These are phyloP conservation scores for Fusarium ramigenum DNA, from an alignment of 2,329 filamentous ascomycete genomes.

Conservation along the genomic window DNA sequence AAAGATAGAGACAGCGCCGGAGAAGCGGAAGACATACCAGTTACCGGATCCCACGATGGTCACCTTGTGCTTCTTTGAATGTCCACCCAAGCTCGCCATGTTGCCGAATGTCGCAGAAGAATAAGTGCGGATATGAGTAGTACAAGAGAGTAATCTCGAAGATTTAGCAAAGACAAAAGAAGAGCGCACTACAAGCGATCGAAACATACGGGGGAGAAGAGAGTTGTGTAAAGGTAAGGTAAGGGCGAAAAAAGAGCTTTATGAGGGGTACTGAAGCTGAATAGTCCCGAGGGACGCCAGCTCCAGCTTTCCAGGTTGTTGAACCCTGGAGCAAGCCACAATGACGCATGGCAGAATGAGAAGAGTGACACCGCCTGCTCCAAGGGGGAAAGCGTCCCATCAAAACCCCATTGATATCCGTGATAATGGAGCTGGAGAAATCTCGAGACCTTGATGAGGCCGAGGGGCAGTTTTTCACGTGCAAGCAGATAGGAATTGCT, in stretches of 20 bases:
- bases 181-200: conserved; percentile 28
- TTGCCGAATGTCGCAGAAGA: conserved; percentile 39
- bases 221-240: not conserved
- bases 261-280: conserved; percentile 39
- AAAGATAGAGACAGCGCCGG: not conserved
- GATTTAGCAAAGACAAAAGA: conserved; percentile 20
- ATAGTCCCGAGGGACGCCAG: conserved; percentile 4
- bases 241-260: conserved; percentile 23
- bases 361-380: conserved; percentile 40
- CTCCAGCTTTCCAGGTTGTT: conserved; percentile 42
- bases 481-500: conserved; percentile 7
- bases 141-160: conserved; percentile 25
- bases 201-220: conserved; percentile 37
- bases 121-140: conserved; percentile 8
- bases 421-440: conserved; percentile 23
- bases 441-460: conserved; percentile 16
- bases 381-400: conserved; percentile 39
- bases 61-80: conserved; percentile 85
- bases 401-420: conserved; percentile 41
- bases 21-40: conserved; percentile 67
- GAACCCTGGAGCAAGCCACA: conserved; percentile 43
- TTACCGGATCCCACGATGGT: conserved; percentile 96
- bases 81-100: conserved; percentile 55
- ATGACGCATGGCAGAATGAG: conserved; percentile 44
- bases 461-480: conserved; percentile 42